Conservation (phyloP, 371 early-diverging fungal genomes). For the Mucor plumbeus region DNA sequence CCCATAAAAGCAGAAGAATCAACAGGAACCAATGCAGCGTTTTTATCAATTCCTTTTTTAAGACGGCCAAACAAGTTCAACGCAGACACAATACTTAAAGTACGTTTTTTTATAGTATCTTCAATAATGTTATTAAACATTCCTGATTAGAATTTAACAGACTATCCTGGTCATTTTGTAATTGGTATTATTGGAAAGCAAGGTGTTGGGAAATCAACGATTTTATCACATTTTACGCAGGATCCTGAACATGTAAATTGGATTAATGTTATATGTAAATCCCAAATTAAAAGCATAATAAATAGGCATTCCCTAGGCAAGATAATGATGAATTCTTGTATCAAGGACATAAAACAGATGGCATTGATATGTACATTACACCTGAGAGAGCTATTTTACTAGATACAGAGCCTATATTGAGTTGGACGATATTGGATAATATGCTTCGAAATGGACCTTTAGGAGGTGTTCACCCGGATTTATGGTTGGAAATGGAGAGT, state of each 20-base stretch:
- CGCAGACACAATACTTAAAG: conserved; percentile 25
- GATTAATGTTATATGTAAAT: no score
- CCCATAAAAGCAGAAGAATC: background rate
- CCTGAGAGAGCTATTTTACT: conserved; percentile 72
- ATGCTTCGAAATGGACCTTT: conserved; percentile 44
- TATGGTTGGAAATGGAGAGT: conserved; percentile 63
- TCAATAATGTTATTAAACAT: background rate
- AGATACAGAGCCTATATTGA: conserved; percentile 70
- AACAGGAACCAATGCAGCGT: background rate
- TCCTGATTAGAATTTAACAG: conserved; percentile 29
- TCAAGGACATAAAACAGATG: conserved; percentile 62
- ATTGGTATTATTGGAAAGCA: conserved; percentile 75
- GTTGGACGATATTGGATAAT: conserved; percentile 61
- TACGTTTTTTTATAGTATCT: background rate
- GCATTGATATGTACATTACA: conserved; percentile 77
- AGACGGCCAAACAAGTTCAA: conserved; percentile 26
- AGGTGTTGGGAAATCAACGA: conserved; percentile 75
- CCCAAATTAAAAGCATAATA: background rate
- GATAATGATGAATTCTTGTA: conserved; percentile 41
- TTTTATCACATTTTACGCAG: conserved; percentile 66
- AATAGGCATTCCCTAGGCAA: conserved; percentile 49
- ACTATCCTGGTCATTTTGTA: conserved; percentile 80
- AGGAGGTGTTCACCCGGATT: conserved; percentile 56
- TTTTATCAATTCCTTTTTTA: conserved; percentile 21
- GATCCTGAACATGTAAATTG: conserved; percentile 38